Evolutionary conservation across 768 basidiomycete genomes (phyloP).

Genomic region (Tricholoma furcatifolium): DNA sequence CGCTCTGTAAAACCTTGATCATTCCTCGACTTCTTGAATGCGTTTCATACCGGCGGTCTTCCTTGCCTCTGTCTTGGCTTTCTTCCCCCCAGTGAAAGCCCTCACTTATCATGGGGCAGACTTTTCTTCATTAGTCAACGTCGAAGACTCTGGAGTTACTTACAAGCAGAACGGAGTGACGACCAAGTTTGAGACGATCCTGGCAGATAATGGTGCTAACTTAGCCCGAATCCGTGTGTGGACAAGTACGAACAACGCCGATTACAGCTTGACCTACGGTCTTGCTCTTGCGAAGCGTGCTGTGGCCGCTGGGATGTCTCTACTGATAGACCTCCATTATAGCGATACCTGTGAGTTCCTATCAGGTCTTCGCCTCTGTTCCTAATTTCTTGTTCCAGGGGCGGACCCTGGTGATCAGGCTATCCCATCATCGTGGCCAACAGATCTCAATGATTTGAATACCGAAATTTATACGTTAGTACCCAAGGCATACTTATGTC

Average conservation of each 20-base stretch:
- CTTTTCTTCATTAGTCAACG: slow-evolving; percentile 51
- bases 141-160: slow-evolving; percentile 45
- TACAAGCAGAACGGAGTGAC: slow-evolving; percentile 42
- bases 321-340: slow-evolving; percentile 59
- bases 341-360: slow-evolving; percentile 55
- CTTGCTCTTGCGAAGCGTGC: slow-evolving; percentile 55
- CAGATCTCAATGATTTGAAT: slow-evolving; percentile 46
- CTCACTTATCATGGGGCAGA: slow-evolving; percentile 55
- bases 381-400: slow-evolving; percentile 34
- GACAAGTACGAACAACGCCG: slow-evolving; percentile 52
- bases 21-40: slow-evolving; percentile 21
- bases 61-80: slow-evolving; percentile 16
- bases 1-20: background rate
- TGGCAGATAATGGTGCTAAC: slow-evolving; percentile 53
- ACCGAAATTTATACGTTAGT: slow-evolving; percentile 54
- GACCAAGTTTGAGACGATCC: slow-evolving; percentile 50
- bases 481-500: background rate
- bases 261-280: slow-evolving; percentile 52
- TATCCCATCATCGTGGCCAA: slow-evolving; percentile 59
- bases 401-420: slow-evolving; percentile 64
- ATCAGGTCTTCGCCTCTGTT: background rate
- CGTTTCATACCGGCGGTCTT: slow-evolving; percentile 19
- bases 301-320: slow-evolving; percentile 52
- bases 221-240: slow-evolving; percentile 60
- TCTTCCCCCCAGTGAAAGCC: slow-evolving; percentile 27